Conservation (phyloP, 2,329 filamentous ascomycete species). For the Plenodomus lindquistii region DNA sequence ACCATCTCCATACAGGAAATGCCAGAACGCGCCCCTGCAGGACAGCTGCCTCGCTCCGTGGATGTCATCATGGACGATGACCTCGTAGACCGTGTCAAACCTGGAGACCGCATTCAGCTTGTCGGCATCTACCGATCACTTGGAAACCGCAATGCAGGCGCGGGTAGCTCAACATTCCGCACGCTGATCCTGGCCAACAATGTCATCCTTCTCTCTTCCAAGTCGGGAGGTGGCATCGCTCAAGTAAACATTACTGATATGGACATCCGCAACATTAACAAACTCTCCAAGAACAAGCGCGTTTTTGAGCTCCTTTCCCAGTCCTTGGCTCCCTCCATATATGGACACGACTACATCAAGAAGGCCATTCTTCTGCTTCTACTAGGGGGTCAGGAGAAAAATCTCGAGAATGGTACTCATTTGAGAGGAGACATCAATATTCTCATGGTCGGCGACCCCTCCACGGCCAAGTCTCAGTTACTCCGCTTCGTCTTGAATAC, state of each 20-base stretch:
- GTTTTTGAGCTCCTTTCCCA: slow-evolving; percentile 92
- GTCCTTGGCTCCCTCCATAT: slow-evolving; percentile 94
- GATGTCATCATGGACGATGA: slow-evolving; percentile 98
- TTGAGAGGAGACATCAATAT: slow-evolving; percentile 98
- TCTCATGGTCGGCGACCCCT: slow-evolving; percentile 97
- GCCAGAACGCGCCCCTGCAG: slow-evolving; percentile 93
- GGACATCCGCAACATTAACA: slow-evolving; percentile 98
- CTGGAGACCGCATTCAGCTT: slow-evolving; percentile 91
- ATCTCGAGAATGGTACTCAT: slow-evolving; percentile 96
- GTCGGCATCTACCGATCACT: slow-evolving; percentile 96
- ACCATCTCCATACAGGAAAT: slow-evolving; percentile 99
- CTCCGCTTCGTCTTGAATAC: slow-evolving; percentile 97
- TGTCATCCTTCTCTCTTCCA: slow-evolving; percentile 89
- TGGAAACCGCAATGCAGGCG: slow-evolving; percentile 88
- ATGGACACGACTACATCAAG: slow-evolving; percentile 96
- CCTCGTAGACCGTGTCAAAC: slow-evolving; percentile 91
- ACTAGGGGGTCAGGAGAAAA: slow-evolving; percentile 96
- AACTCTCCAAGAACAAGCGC: slow-evolving; percentile 90
- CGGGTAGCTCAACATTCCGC: slow-evolving; percentile 92
- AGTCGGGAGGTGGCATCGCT: slow-evolving; percentile 91
- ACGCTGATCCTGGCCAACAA: slow-evolving; percentile 95
- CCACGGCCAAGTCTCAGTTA: slow-evolving; percentile 97
- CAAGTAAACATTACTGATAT: slow-evolving; percentile 92
- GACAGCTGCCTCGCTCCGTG: slow-evolving; percentile 90
- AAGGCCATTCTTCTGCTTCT: slow-evolving; percentile 96